Evolutionary conservation across 805 yeast species (phyloP).

Genomic region (Schwanniomyces pseudopolymorphus): DNA sequence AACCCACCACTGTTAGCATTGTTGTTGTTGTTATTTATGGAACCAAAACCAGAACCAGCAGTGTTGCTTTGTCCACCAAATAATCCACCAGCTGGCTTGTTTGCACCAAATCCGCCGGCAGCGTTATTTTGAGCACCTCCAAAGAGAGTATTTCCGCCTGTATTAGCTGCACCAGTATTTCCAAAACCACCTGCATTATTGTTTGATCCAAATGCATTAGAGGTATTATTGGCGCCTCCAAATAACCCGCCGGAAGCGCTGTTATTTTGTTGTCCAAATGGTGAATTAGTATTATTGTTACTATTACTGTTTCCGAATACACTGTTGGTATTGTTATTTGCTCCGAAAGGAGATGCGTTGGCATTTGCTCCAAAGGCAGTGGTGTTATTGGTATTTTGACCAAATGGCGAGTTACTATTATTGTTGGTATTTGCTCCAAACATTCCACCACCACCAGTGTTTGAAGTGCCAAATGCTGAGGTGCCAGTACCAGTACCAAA

Average conservation of each 20-base stretch:
- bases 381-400: constrained; percentile 19
- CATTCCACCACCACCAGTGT: constrained; percentile 16
- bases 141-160: constrained; percentile 12
- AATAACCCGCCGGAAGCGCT: constrained; percentile 17
- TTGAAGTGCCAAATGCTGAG: constrained; percentile 34
- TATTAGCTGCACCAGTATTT: constrained; percentile 1
- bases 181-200: constrained; percentile 1
- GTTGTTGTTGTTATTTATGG: constrained; percentile 19
- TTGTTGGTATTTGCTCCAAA: constrained; percentile 19
- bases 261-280: constrained; percentile 36
- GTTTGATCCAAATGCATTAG: constrained; percentile 14
- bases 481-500: constrained; percentile 37
- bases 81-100: constrained; percentile 25
- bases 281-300: constrained; percentile 12
- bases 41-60: constrained; percentile 34
- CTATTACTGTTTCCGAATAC: constrained; percentile 33
- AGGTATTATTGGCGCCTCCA: constrained; percentile 11
- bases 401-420: constrained; percentile 26
- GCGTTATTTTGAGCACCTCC: constrained; percentile 21
- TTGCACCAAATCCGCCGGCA: constrained; percentile 30
- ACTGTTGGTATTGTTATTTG: constrained; percentile 11
- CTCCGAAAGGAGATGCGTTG: constrained; percentile 17
- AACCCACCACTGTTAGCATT: constrained; percentile 15
- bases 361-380: constrained; percentile 15
- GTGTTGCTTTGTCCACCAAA: constrained; percentile 45